Conservation (phyloP, 148 eudicot genomes). For the Rhododendron kiyosumense region DNA sequence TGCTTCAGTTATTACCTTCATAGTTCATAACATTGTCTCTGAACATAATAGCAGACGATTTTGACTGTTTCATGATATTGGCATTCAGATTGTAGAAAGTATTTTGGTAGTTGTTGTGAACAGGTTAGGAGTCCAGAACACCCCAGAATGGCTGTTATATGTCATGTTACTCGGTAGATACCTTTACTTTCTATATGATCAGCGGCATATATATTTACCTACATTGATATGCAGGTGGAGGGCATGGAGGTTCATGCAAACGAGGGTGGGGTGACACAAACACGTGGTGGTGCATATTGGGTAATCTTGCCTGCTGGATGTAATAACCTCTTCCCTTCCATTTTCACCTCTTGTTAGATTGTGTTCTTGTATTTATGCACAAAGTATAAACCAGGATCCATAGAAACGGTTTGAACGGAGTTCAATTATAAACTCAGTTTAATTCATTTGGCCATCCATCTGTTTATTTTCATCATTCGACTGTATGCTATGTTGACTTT, state of each 20-base stretch:
- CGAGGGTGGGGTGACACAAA: slow-evolving; percentile 83
- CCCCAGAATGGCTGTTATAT: background rate
- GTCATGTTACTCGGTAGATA: background rate
- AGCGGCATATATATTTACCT: background rate
- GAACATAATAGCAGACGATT: background rate
- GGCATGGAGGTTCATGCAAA: slow-evolving; percentile 93
- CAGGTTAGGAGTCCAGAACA: background rate
- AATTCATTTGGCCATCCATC: background rate
- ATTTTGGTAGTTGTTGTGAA: background rate
- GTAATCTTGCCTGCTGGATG: slow-evolving; percentile 92
- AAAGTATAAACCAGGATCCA: background rate
- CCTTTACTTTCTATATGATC: background rate
- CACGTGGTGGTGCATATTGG: slow-evolving; percentile 92
- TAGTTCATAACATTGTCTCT: background rate
- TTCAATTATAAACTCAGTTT: background rate
- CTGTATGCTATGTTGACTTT: slow-evolving; percentile 2
- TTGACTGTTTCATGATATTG: background rate
- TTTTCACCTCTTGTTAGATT: background rate
- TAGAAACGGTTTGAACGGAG: background rate
- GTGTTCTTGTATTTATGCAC: background rate
- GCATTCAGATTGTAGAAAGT: background rate
- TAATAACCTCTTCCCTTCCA: slow-evolving; percentile 26
- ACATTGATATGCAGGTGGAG: slow-evolving; percentile 51
- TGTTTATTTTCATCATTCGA: background rate
- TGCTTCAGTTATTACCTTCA: background rate